Conservation (phyloP, 192 early-diverging fungal genomes). For the Coemansia sp. region DNA sequence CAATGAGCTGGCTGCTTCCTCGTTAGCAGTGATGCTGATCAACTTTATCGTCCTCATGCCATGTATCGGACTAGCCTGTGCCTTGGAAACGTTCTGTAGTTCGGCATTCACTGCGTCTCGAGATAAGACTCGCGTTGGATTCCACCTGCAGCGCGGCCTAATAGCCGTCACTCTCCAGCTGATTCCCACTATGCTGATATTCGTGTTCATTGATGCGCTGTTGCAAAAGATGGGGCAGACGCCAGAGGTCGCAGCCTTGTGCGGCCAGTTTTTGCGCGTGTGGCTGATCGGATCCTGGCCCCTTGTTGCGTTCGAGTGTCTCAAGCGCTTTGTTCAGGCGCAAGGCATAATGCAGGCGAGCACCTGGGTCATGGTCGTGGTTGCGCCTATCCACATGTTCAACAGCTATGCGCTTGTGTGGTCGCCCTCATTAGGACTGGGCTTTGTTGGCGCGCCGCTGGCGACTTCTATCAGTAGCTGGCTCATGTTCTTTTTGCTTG, state of each 20-base stretch:
- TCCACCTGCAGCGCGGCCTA: slow-evolving; percentile 43
- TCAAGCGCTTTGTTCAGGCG: slow-evolving; percentile 81
- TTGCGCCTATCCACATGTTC: slow-evolving; percentile 33
- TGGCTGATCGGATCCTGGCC: slow-evolving; percentile 78
- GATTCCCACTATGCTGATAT: slow-evolving; percentile 18
- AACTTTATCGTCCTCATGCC: slow-evolving; percentile 68
- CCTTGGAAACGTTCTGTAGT: slow-evolving; percentile 44
- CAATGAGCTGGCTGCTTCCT: slow-evolving; percentile 66
- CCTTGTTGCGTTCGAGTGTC: slow-evolving; percentile 74
- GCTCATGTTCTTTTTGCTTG: slow-evolving; percentile 56
- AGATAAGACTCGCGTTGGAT: slow-evolving; percentile 47
- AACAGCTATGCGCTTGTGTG: slow-evolving; percentile 49
- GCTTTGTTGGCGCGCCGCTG: slow-evolving; percentile 69
- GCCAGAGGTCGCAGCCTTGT: slow-evolving; percentile 63
- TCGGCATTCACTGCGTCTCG: slow-evolving; percentile 40
- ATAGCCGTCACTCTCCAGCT: slow-evolving; percentile 44
- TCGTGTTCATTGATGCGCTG: slow-evolving; percentile 55
- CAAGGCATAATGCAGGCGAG: slow-evolving; percentile 91
- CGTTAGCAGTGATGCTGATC: slow-evolving; percentile 67
- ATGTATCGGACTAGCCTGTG: slow-evolving; percentile 61
- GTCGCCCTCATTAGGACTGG: slow-evolving; percentile 53
- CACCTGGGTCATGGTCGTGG: slow-evolving; percentile 33
- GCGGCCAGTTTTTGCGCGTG: slow-evolving; percentile 66
- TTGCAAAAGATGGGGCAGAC: slow-evolving; percentile 75
- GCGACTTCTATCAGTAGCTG: slow-evolving; percentile 65